Evolutionary conservation across 2,329 filamentous ascomycete species (phyloP).

Genomic region (Aspergillus fijiensis): DNA sequence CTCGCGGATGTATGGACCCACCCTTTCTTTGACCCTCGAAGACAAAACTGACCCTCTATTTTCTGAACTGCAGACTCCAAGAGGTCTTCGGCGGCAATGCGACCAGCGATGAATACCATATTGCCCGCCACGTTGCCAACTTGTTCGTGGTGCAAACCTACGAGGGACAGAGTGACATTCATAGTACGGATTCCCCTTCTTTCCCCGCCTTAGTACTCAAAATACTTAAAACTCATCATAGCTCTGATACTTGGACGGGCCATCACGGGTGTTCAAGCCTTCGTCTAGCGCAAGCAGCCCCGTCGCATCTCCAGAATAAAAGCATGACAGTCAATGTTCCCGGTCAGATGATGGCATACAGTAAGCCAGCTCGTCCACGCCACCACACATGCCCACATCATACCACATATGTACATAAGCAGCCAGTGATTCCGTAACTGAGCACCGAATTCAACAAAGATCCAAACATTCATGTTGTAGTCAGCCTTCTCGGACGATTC

Average conservation of each 20-base stretch:
- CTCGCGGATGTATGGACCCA: slow-evolving; percentile 59
- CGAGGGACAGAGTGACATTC: slow-evolving; percentile 97
- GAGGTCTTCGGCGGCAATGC: slow-evolving; percentile 98
- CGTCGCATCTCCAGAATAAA: background rate
- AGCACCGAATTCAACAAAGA: too few relatives aligned
- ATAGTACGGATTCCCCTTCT: slow-evolving; percentile 64
- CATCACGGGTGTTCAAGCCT: slow-evolving; percentile 75
- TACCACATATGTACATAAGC: background rate
- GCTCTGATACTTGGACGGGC: slow-evolving; percentile 68
- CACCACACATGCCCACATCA: background rate
- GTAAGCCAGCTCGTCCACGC: too few relatives aligned
- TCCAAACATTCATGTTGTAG: background rate
- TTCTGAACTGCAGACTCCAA: slow-evolving; percentile 60
- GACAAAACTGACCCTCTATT: background rate
- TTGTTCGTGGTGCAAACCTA: slow-evolving; percentile 97
- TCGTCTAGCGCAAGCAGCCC: slow-evolving; percentile 54
- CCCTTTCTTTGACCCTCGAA: too few relatives aligned
- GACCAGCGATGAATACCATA: slow-evolving; percentile 95
- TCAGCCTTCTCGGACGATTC: background rate
- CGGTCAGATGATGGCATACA: too few relatives aligned
- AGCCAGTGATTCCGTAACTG: background rate
- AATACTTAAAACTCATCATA: slow-evolving; percentile 32
- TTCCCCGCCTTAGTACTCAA: background rate
- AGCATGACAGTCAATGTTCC: background rate
- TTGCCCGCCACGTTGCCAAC: slow-evolving; percentile 92